A percentile compares a stretch with the other conserved stretches of the same genome.
Conservation (phyloP, 805 yeast genomes). For the Ogataea polymorpha region DNA sequence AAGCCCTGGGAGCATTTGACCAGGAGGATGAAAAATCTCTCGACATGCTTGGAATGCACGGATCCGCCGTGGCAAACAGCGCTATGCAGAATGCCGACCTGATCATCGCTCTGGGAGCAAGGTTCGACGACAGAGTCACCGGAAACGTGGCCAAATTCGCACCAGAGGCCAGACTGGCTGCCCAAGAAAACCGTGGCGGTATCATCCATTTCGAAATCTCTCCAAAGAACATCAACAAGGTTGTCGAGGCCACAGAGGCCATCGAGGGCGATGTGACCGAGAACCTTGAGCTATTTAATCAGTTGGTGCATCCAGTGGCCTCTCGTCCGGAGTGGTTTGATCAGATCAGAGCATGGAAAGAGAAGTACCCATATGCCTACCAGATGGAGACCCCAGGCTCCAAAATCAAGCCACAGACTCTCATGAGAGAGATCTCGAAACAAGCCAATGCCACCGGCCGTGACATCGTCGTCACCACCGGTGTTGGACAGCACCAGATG, state of each 20-base stretch:
- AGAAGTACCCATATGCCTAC: conserved; percentile 80
- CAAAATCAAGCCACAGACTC: conserved; percentile 88
- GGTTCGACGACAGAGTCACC: conserved; percentile 98
- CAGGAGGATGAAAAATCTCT: conserved; percentile 86
- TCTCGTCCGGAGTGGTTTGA: conserved; percentile 79
- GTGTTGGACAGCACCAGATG: conserved; percentile 99
- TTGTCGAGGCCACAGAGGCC: conserved; percentile 93
- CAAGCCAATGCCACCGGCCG: conserved; percentile 61
- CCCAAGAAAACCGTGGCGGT: conserved; percentile 87
- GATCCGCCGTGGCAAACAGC: conserved; percentile 89
- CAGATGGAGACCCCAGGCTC: conserved; percentile 77
- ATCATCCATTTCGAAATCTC: conserved; percentile 93
- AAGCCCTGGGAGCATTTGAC: conserved; percentile 92
- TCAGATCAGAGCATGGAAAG: conserved; percentile 76
- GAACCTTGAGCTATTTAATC: conserved; percentile 71
- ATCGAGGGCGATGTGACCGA: conserved; percentile 92
- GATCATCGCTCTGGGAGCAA: conserved; percentile 91
- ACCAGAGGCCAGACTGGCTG: conserved; percentile 89
- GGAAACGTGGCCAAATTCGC: conserved; percentile 84
- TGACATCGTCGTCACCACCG: conserved; percentile 89
- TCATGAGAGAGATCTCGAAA: conserved; percentile 71
- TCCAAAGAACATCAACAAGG: conserved; percentile 97
- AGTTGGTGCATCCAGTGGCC: conserved; percentile 60
- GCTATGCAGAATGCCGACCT: conserved; percentile 94
- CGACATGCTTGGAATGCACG: conserved; percentile 99